Base-by-base conservation (phyloP, 345 rosid species). In the Sonneratia alba region DNA sequence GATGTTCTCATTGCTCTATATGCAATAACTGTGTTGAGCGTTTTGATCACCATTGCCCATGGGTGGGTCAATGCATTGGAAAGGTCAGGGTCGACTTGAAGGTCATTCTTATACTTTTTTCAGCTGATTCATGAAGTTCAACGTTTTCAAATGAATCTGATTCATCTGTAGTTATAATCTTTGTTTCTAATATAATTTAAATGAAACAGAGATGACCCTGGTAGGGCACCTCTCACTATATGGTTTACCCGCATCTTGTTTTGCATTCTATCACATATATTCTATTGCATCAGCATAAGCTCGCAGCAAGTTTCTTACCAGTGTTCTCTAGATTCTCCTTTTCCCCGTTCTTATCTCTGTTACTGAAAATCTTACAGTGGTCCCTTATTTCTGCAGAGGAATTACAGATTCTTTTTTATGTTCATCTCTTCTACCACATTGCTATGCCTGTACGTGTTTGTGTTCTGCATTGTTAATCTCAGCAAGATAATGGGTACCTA, bases 41-140 rank as follows among this genome's bases (percentile, higher is more conserved):
- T 49, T 91, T 94, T 70, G 98, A 94, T 80, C 98, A 94, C 77
- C 98, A 94, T 76, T 94, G 98, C 67, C 98, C 98, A 3, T 94
- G 98, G 98, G 97, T 94, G 75, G 98, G 97, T 61, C 98, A 94
- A 71, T 94, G 98, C 73, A 89, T 94, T 73, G 98, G 95, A 21
- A 90, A 84, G 93, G 98, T 94, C 83, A 32, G 75, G n/a, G 34
- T 72, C 38, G 24, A 12, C 53, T 57, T 37, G 5, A 53, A 4
- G 16, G 9, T 47, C 13, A 4, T 47, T 47, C 51, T 47, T 13
- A 47, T 9, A 13, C 15, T 13, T 8, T 2, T 47, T 47, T 47
- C 13, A 13, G 51, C 51, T 13, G 51, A 47, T 13, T 2, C 15
- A 47, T 9, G 15, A 47, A 47, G 14, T 47, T 47, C 51, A 47